Evolutionary conservation across 78 protist species (phyloP).

Genomic region (Creolimax fragrantissima): DNA sequence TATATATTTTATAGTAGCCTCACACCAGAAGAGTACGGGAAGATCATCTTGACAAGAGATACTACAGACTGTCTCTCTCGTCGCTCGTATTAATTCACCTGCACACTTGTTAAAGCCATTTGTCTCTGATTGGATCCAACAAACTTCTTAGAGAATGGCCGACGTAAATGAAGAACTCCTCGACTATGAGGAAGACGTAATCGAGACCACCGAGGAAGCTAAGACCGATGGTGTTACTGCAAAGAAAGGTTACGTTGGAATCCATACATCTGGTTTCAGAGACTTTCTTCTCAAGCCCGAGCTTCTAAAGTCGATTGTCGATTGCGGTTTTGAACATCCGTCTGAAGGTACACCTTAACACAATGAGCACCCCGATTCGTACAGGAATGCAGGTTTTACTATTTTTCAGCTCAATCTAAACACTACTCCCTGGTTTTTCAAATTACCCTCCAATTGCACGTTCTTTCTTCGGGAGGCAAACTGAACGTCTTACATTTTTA

Average conservation of each 20-base stretch:
- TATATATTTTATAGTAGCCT: too few relatives aligned
- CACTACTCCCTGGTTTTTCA: neutral
- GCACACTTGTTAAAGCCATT: too few relatives aligned
- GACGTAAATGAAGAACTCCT: conserved; percentile 21
- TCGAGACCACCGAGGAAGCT: neutral
- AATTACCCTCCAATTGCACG: neutral
- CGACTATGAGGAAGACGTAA: conserved; percentile 20
- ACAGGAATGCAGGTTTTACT: neutral
- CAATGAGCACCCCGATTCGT: neutral
- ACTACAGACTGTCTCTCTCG: too few relatives aligned
- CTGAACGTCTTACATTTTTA: too few relatives aligned
- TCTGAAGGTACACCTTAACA: conserved; percentile 84
- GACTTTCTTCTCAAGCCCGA: conserved; percentile 96
- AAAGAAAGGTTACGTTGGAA: conserved; percentile 41
- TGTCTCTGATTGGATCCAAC: too few relatives aligned
- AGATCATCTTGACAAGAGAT: too few relatives aligned
- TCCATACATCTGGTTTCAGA: conserved; percentile 77
- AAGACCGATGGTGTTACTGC: neutral
- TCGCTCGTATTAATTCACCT: too few relatives aligned
- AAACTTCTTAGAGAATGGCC: too few relatives aligned
- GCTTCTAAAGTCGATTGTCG: conserved; percentile 82
- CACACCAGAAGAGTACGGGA: too few relatives aligned
- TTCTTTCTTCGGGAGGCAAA: neutral
- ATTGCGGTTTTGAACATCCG: conserved; percentile 97
- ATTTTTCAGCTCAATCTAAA: neutral